Evolutionary conservation across 176 grass and related monocot species (phyloP).

Genomic region (Otatea glauca): DNA sequence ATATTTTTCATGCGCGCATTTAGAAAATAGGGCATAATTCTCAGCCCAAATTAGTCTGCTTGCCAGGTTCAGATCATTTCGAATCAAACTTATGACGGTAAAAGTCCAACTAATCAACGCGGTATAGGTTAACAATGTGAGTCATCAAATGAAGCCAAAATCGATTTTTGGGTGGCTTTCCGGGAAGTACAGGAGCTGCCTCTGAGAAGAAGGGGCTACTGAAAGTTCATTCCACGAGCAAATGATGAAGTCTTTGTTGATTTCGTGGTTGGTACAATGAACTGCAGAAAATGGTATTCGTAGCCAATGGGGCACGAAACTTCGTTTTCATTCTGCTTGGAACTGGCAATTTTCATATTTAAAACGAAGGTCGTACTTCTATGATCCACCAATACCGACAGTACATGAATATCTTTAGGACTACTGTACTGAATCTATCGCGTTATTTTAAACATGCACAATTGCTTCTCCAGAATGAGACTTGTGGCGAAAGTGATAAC

Average conservation of each 20-base stretch:
- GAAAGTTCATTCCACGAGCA: constrained; percentile 19
- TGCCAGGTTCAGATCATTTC: neutral
- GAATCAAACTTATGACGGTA: neutral
- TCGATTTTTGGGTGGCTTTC: neutral
- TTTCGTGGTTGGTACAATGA: constrained; percentile 37
- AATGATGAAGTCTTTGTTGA: constrained; percentile 25
- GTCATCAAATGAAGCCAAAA: neutral
- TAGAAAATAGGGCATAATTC: neutral
- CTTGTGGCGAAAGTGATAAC: neutral
- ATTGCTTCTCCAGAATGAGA: constrained; percentile 23
- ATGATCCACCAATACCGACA: neutral
- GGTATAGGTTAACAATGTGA: neutral
- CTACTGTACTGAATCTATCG: neutral
- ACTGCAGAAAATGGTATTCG: neutral
- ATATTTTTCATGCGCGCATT: neutral
- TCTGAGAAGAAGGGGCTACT: neutral
- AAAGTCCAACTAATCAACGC: neutral
- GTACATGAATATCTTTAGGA: neutral
- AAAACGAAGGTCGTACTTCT: constrained; percentile 11
- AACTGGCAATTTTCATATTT: constrained; percentile 38
- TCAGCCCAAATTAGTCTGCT: neutral
- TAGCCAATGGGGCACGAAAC: neutral
- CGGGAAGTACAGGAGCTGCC: neutral
- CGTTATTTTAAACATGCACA: neutral
- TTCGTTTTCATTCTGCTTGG: constrained; percentile 9